Evolutionary conservation across 139 green algal species (phyloP), one percentile per base, ranked within the genome.

Genomic region (Chlorella ohadii): DNA sequence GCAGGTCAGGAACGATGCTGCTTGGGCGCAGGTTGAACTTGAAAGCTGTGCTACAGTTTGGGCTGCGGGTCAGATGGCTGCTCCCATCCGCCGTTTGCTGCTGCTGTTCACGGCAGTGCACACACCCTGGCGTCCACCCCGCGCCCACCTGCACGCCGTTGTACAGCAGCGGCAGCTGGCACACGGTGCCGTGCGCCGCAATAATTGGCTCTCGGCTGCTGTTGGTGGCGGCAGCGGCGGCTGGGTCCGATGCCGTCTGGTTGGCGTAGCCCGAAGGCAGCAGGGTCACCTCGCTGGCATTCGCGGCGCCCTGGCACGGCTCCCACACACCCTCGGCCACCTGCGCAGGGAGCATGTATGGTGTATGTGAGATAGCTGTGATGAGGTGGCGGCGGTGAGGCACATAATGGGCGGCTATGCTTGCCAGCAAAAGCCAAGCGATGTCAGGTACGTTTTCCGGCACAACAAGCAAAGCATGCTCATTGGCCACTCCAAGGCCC

Each of bases 101-200:
- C n/a, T n/a, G n/a, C n/a, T n/a, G n/a, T n/a, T n/a, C n/a, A n/a
- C n/a, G n/a, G 44, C 44, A 51, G 44, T 9, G 44, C 7, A 51
- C n/a, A 51, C 6, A 51, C 6, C 7, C 44, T 51, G 44, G 44
- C 44, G 6, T 51, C 7, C 44, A 51, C 44, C 44, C 9, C 22
- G 51, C 51, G 15, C 31, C 63, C 72, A 85, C 83, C 63, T 66
- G 34, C 31, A 73, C 39, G 12, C 66, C 84, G 51, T 70, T 71
- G 65, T 86, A 88, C 13, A 0, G 20, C 28, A 88, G 67, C 27
- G 84, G 84, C 64, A 88, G 75, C 81, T 57, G 36, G 47, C 84
- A 88, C 20, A 63, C 17, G 2, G n/a, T 9, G 74, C 75, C 76
- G n/a, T 79, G 15, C 7, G 74, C 19, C 6, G 47, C 19, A 23